phyloP scores from a whole-genome alignment of 495 filamentous ascomycete genomes.

The Hypoxylon fuscum region DNA sequence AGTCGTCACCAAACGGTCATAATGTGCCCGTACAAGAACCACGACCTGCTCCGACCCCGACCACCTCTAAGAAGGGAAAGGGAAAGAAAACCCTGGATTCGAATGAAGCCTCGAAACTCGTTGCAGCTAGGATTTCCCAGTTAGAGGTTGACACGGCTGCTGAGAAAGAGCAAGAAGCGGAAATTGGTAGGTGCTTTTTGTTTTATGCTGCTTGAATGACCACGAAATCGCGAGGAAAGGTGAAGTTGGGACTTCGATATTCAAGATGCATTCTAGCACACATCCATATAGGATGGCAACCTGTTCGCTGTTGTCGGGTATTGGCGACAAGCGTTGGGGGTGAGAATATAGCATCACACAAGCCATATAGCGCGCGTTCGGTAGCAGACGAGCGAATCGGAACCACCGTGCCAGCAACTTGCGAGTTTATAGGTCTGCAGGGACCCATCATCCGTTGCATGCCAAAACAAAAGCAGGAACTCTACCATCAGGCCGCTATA shows the following conservation, averaged over 20 bases:
- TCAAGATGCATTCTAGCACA: no score
- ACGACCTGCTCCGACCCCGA: constrained; percentile 53
- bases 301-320: constrained; percentile 5
- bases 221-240: background rate
- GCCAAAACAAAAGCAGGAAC: background rate
- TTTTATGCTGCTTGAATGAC: background rate
- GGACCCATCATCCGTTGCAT: constrained; percentile 2
- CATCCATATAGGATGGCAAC: background rate
- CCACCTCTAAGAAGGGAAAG: constrained; percentile 72
- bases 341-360: background rate
- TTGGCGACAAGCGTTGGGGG: background rate
- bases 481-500: background rate
- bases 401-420: background rate
- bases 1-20: constrained; percentile 47
- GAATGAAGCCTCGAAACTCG: constrained; percentile 85
- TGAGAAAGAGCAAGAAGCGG: constrained; percentile 93
- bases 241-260: background rate
- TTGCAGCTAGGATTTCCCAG: constrained; percentile 94
- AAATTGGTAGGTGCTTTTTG: constrained; percentile 81
- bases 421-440: constrained; percentile 16
- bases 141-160: constrained; percentile 90
- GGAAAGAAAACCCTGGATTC: constrained; percentile 76
- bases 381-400: constrained; percentile 5
- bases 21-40: constrained; percentile 48
- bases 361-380: constrained; percentile 3